Conservation (phyloP, 2,329 filamentous ascomycete genomes). For the Cytospora chrysosperma region DNA sequence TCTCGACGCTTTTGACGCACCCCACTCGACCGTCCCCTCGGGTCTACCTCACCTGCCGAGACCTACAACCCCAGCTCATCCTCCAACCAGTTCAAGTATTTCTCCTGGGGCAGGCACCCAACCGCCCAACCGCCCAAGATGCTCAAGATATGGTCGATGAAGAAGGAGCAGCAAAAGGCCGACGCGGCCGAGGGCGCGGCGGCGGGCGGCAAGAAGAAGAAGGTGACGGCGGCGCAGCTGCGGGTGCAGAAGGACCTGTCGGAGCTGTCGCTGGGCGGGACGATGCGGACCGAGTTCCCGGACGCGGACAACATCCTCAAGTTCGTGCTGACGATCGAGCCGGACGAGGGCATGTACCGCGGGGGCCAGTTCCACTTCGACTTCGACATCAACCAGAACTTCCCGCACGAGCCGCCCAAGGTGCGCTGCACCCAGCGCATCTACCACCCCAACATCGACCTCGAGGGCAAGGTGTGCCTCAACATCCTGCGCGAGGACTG, state of each 20-base stretch:
- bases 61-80: background rate
- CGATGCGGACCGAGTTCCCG: conserved; percentile 79
- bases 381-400: conserved; percentile 91
- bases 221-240: conserved; percentile 93
- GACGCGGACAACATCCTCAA: conserved; percentile 84
- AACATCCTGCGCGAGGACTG: conserved; percentile 98
- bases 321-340: conserved; percentile 78
- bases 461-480: conserved; percentile 95
- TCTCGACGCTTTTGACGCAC: background rate
- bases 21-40: background rate
- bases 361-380: conserved; percentile 83
- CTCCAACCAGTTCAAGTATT: background rate
- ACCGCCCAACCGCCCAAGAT: conserved; percentile 57
- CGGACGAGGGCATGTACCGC: conserved; percentile 87
- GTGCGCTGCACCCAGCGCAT: conserved; percentile 98
- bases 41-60: background rate
- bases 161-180: conserved; percentile 95
- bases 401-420: conserved; percentile 96
- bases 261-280: conserved; percentile 74
- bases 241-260: conserved; percentile 92
- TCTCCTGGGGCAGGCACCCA: conserved; percentile 12
- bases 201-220: conserved; percentile 84
- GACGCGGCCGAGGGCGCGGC: conserved; percentile 74
- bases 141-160: conserved; percentile 99
- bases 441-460: conserved; percentile 98